Base-by-base conservation (phyloP, 179 eudicot genomes). In the Actinidia polygama region DNA sequence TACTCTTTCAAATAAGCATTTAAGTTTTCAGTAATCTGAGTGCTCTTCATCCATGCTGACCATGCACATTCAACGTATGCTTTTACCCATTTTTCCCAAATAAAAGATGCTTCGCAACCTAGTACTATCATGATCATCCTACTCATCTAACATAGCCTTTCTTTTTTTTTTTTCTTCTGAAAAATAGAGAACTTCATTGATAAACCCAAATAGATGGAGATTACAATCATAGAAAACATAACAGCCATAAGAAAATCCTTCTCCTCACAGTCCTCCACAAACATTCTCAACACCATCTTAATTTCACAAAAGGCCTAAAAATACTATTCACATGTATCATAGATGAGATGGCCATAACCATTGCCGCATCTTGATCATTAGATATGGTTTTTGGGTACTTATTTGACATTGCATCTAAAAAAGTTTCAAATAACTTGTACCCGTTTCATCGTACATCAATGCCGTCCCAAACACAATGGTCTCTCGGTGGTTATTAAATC, bases 341-440 rank as follows among this genome's bases (percentile, higher is more conserved):
- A 55, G 8, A 7, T 21, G 79, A 10, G 2, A 76, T 8, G 7
- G 64, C 79, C 11, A 5, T 55, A 7, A 10, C 47, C 40, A 76
- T 76, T 11, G 77, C 58, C 7, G 77, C 30, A 75, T 51, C 58
- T 51, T 75, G 61, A 19, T 75, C 11, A 19, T 10, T 76, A n/a
- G 23, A 30, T n/a, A 21, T 76, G 3, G 30, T 54, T 21, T 7
- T n/a, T 51, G 64, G 64, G 7, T 54, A 9, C 46, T 76, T 76
- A 3, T 40, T n/a, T 10, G 36, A 18, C 62, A 75, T 75, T 10
- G 78, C 78, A 9, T 49, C 40, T 16, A 75, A 23, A 51, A 50
- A 75, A 6, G 61, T 75, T 21, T 51, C 24, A 36, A 75, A 75
- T 40, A 75, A 75, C 59, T 61, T 47, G 16, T 10, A 7, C 21